Evolutionary conservation across 495 filamentous ascomycete species (phyloP), one percentile per base, ranked within the genome.

Genomic region (Pseudevernia furfuracea): DNA sequence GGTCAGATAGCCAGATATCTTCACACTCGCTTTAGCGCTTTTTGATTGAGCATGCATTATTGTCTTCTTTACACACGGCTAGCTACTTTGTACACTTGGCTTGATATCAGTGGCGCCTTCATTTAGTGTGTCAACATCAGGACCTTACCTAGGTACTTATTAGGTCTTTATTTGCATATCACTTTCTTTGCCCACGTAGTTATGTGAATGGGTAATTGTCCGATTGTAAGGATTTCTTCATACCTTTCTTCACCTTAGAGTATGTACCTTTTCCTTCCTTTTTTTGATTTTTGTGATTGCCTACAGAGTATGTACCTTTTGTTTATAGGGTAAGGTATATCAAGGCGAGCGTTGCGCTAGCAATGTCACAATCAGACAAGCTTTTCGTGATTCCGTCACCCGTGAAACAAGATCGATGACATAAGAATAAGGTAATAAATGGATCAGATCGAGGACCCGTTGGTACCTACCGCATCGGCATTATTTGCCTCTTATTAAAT

Each of bases 11-110:
- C 64, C 64, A 19, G 49, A 57, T 59, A 41, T 52, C 64, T 23
- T 58, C 52, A 60, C 64, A 25, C 59, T 60, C 64, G 52, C 64
- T 60, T 58, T 66, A 62, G 62, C 62, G 62, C 2, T 48, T 39
- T 58, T 6, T 52, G 5, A 28, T 48, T 43, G 37, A 43, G 8
- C 8, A 63, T 63, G 49, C 49, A 25, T 48, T 4, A 19, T 39
- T 64, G 25, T 17, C 34, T 25, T 62, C 46, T 62, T 36, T n/a
- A 28, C 1, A 57, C 37, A 56, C 55, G 43, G 25, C 37, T 55
- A 41, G 19, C 36, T 39, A 53, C 23, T 10, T 12, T 28, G 30
- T 55, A 57, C 37, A 44, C 19, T 30, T 14, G 14, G n/a, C n/a
- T 52, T 52, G 0, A 11, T 3, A 25, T n/a, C n/a, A 19, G 23